These are phyloP conservation scores for Taxillus chinensis DNA, from an alignment of 164 flowering plant genomes.

Conservation along the genomic window DNA sequence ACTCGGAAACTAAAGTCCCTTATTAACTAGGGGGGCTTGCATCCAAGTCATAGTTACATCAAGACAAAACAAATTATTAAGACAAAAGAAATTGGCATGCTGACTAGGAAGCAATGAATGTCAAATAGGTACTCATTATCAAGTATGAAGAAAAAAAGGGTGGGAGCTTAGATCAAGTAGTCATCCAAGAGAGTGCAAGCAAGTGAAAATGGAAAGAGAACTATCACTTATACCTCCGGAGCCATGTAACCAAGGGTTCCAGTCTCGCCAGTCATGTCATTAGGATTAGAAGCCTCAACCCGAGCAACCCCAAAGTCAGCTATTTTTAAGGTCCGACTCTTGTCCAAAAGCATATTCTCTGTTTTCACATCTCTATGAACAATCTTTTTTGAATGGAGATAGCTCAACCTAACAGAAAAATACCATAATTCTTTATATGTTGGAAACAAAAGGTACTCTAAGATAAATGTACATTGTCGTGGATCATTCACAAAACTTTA, in stretches of 20 bases:
- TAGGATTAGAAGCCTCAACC: conserved; percentile 56
- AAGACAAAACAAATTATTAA: no score
- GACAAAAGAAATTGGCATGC: no score
- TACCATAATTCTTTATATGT: background rate
- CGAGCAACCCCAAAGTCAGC: conserved; percentile 74
- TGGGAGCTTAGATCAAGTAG: no score
- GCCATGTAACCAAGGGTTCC: conserved; percentile 74
- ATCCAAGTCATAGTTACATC: no score
- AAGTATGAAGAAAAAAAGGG: no score
- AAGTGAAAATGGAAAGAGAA: background rate
- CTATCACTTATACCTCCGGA: conserved; percentile 35
- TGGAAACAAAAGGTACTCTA: conserved; percentile 1
- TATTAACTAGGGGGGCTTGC: no score
- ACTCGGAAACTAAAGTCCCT: no score
- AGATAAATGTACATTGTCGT: background rate
- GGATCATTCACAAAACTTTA: background rate
- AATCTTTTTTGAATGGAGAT: conserved; percentile 50
- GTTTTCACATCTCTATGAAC: conserved; percentile 65
- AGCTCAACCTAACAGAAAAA: conserved; percentile 33
- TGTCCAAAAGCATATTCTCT: conserved; percentile 56
- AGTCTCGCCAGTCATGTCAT: conserved; percentile 67
- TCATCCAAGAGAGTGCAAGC: no score
- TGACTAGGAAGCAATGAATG: no score
- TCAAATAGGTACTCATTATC: no score
- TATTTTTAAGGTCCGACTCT: conserved; percentile 38